These are phyloP conservation scores for Ceratocystis colombiana DNA, from an alignment of 2,329 filamentous ascomycete species.

Conservation along the genomic window DNA sequence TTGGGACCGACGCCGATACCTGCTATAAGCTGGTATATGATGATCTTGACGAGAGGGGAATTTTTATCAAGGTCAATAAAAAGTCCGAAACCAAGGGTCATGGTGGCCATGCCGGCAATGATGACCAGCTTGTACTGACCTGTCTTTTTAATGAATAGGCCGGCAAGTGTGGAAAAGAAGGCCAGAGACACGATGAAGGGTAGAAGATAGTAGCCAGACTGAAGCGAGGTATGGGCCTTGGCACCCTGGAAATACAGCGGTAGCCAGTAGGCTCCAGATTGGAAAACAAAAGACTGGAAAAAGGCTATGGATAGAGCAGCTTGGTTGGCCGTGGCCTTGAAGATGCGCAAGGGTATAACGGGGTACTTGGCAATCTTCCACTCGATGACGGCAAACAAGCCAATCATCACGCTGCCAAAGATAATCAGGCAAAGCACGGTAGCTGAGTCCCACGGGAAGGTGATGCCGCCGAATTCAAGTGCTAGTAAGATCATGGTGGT, in stretches of 20 bases:
- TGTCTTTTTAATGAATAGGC: conserved; percentile 51
- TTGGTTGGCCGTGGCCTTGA: conserved; percentile 55
- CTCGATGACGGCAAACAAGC: conserved; percentile 62
- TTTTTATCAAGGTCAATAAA: conserved; percentile 51
- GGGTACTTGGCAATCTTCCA: conserved; percentile 64
- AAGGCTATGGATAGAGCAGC: conserved; percentile 58
- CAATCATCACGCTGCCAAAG: conserved; percentile 55
- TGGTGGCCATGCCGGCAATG: conserved; percentile 46
- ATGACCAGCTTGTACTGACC: conserved; percentile 56
- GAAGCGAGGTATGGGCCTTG: conserved; percentile 55
- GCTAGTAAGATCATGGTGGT: conserved; percentile 81
- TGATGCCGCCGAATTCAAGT: conserved; percentile 71
- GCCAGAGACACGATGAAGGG: conserved; percentile 60
- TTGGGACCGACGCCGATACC: conserved; percentile 58
- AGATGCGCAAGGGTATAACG: conserved; percentile 64
- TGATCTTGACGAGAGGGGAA: conserved; percentile 45
- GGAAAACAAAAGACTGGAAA: conserved; percentile 67
- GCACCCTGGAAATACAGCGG: conserved; percentile 78
- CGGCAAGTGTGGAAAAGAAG: conserved; percentile 48
- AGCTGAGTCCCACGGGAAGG: conserved; percentile 63
- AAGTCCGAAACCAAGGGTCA: conserved; percentile 55
- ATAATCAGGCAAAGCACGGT: conserved; percentile 68
- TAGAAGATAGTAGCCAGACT: conserved; percentile 65
- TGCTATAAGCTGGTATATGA: conserved; percentile 52
- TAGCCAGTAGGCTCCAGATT: conserved; percentile 67